These are phyloP conservation scores for Coemansia sp. DNA, from an alignment of 192 early-diverging fungal genomes.

Conservation along the genomic window DNA sequence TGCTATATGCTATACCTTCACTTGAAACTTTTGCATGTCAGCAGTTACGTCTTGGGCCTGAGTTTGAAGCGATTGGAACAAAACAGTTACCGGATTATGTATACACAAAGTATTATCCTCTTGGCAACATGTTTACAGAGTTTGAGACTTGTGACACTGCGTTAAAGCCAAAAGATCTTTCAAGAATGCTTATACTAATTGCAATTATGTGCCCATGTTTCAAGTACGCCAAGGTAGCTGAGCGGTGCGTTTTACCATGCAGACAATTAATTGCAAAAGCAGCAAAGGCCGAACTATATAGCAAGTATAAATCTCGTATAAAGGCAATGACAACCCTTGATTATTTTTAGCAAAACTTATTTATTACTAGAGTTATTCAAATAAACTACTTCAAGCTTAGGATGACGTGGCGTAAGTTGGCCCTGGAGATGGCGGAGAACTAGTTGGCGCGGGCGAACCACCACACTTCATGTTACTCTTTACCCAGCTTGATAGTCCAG, in stretches of 20 bases:
- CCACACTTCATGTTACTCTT: constrained; percentile 42
- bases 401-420: background rate
- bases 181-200: background rate
- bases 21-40: background rate
- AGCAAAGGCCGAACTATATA: background rate
- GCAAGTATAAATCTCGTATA: background rate
- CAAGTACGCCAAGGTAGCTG: background rate
- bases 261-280: background rate
- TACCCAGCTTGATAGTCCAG: constrained; percentile 34
- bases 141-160: background rate
- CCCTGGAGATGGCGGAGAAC: constrained; percentile 8
- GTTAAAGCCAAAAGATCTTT: background rate
- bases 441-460: constrained; percentile 4
- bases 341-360: background rate
- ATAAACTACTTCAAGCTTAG: background rate
- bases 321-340: background rate
- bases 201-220: background rate
- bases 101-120: background rate
- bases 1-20: background rate
- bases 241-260: background rate
- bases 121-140: background rate
- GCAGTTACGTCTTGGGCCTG: background rate
- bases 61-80: background rate
- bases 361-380: background rate
- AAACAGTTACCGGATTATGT: background rate